Percentiles rank a stretch among this genome's conserved stretches.
Conservation (phyloP, 345 rosid species). For the Gossypium arboreum region DNA sequence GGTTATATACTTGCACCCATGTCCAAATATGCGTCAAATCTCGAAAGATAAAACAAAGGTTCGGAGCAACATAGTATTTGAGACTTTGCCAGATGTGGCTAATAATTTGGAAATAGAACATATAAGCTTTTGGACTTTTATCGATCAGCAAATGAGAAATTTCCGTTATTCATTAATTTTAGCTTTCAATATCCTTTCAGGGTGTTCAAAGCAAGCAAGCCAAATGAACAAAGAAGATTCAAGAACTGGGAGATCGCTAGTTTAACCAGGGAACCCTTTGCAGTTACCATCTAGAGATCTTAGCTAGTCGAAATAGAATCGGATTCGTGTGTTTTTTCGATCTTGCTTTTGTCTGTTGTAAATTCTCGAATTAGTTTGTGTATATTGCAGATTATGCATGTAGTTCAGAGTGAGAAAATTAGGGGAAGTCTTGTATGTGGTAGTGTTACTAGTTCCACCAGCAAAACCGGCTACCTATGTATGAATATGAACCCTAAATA, state of each 20-base stretch:
- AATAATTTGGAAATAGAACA: not conserved
- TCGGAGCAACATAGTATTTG: no score
- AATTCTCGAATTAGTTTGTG: not conserved
- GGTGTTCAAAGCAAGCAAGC: conserved; percentile 33
- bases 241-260: not conserved
- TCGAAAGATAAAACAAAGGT: no score
- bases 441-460: not conserved
- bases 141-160: not conserved
- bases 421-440: not conserved
- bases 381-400: not conserved
- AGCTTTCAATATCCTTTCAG: conserved; percentile 16
- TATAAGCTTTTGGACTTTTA: not conserved
- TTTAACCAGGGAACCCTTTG: not conserved
- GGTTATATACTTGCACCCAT: no score
- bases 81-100: not conserved
- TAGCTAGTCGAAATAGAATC: not conserved
- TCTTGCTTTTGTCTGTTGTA: not conserved
- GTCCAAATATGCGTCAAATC: no score
- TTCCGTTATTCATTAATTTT: not conserved
- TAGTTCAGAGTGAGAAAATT: not conserved
- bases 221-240: conserved; percentile 13
- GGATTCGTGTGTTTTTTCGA: not conserved
- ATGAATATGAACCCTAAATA: not conserved
- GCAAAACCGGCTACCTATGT: not conserved
- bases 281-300: not conserved